phyloP scores from a whole-genome alignment of 2,329 filamentous ascomycete genomes.

The Byssochlamys sp. region DNA sequence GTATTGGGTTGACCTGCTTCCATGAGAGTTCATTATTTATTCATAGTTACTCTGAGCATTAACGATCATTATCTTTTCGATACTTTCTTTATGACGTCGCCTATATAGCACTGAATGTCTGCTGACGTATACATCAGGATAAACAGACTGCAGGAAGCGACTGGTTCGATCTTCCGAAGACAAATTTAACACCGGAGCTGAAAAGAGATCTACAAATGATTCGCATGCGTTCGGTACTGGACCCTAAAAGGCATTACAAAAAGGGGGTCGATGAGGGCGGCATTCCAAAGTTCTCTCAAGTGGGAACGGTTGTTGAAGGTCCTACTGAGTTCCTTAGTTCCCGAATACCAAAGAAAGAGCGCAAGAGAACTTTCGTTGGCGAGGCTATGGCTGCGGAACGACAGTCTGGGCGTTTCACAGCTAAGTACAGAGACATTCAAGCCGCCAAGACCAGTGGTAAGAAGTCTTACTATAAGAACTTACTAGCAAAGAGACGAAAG shows the following conservation, averaged over 20 bases:
- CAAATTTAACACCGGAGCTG: conserved; percentile 70
- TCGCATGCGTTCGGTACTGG: conserved; percentile 77
- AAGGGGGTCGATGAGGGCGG: conserved; percentile 65
- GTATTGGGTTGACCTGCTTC: conserved; percentile 71
- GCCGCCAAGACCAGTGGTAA: conserved; percentile 73
- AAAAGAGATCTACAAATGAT: conserved; percentile 84
- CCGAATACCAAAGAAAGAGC: conserved; percentile 74
- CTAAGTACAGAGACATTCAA: conserved; percentile 80
- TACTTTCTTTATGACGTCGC: conserved; percentile 1
- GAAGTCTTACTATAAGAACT: conserved; percentile 76
- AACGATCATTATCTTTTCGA: conserved; percentile 25
- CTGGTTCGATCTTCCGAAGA: conserved; percentile 84
- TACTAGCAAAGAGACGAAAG: conserved; percentile 48
- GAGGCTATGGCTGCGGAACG: conserved; percentile 65
- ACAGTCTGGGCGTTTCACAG: conserved; percentile 63
- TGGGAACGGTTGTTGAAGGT: conserved; percentile 80
- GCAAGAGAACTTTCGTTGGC: conserved; percentile 76
- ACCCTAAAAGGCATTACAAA: conserved; percentile 83
- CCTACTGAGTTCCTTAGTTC: conserved; percentile 77
- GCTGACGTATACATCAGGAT: conserved; percentile 27
- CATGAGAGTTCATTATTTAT: conserved; percentile 52
- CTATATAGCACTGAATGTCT: conserved; percentile 1
- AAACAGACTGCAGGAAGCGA: conserved; percentile 63
- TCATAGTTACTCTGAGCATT: conserved; percentile 66
- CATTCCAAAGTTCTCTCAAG: conserved; percentile 73